A percentile compares a stretch with the other conserved stretches of the same genome.
Conservation (phyloP, 2,329 filamentous ascomycete species). For the Fusarium musae region DNA sequence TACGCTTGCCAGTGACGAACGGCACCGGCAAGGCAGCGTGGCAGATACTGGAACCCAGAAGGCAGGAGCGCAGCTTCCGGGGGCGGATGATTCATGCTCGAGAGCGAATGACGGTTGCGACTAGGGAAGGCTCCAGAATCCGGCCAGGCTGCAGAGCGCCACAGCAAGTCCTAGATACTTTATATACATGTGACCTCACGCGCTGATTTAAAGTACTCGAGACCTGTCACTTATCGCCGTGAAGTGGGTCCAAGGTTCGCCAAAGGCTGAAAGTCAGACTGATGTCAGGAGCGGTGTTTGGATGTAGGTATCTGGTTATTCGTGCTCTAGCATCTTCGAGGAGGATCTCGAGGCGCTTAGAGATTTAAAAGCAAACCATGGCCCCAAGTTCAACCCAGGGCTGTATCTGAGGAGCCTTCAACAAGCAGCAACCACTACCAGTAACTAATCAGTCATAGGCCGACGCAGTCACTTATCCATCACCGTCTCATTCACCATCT, state of each 20-base stretch:
- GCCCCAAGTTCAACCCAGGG: background rate
- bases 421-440: background rate
- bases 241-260: conserved; percentile 23
- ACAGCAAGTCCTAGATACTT: conserved; percentile 41
- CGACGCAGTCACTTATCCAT: conserved; percentile 24
- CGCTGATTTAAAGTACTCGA: conserved; percentile 27
- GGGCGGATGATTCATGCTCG: conserved; percentile 51
- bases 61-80: conserved; percentile 40
- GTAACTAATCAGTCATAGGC: background rate
- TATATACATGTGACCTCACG: background rate
- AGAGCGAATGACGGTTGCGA: conserved; percentile 44
- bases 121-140: conserved; percentile 55
- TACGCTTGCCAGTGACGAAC: conserved; percentile 42
- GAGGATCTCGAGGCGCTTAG: conserved; percentile 19
- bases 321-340: conserved; percentile 22
- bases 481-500: conserved; percentile 23
- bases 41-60: conserved; percentile 9
- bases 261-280: conserved; percentile 13
- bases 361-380: background rate
- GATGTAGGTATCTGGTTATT: background rate
- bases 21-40: conserved; percentile 24
- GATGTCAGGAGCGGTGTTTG: conserved; percentile 28
- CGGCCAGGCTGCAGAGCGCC: conserved; percentile 38
- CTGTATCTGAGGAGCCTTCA: background rate
- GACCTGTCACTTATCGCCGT: conserved; percentile 26